A percentile compares a stretch with the other conserved stretches of the same genome.
Conservation (phyloP, 2,329 filamentous ascomycete species). For the Xylaria multiplex region DNA sequence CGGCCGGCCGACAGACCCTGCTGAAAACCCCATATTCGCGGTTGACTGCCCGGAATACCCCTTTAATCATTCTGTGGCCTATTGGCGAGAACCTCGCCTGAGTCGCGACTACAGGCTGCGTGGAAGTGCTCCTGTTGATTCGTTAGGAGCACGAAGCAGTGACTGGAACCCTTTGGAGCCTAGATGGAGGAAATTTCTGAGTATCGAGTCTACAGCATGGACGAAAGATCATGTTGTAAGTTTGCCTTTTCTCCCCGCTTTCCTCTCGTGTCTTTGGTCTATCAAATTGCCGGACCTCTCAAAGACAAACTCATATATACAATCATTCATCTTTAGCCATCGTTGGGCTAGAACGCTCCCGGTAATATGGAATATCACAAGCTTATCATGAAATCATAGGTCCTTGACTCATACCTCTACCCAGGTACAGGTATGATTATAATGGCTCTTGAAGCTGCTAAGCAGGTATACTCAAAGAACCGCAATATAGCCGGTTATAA, state of each 20-base stretch:
- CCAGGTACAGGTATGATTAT: conserved; percentile 50
- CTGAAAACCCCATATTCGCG: too few relatives aligned
- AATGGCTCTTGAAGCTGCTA: conserved; percentile 53
- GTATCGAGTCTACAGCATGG: conserved; percentile 10
- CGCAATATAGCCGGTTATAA: conserved; percentile 31
- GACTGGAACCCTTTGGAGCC: conserved; percentile 38
- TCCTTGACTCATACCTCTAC: too few relatives aligned
- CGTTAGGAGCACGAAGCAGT: conserved; percentile 40
- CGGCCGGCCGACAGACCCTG: too few relatives aligned
- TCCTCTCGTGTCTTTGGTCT: too few relatives aligned
- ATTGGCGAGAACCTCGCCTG: conserved; percentile 50
- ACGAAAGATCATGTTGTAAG: conserved; percentile 20
- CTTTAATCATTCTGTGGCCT: conserved; percentile 52
- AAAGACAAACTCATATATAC: too few relatives aligned
- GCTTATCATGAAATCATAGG: too few relatives aligned
- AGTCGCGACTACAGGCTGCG: conserved; percentile 43
- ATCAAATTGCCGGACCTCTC: too few relatives aligned
- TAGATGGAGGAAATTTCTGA: conserved; percentile 17
- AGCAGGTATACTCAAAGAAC: conserved; percentile 40
- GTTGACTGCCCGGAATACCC: conserved; percentile 51
- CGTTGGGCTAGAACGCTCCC: too few relatives aligned
- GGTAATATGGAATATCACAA: too few relatives aligned
- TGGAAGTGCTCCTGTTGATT: conserved; percentile 39
- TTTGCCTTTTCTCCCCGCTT: too few relatives aligned
- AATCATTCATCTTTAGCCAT: too few relatives aligned